Evolutionary conservation across 148 eudicot species (phyloP), one percentile per base, ranked within the genome.

Genomic region (Gaultheria prostrata): DNA sequence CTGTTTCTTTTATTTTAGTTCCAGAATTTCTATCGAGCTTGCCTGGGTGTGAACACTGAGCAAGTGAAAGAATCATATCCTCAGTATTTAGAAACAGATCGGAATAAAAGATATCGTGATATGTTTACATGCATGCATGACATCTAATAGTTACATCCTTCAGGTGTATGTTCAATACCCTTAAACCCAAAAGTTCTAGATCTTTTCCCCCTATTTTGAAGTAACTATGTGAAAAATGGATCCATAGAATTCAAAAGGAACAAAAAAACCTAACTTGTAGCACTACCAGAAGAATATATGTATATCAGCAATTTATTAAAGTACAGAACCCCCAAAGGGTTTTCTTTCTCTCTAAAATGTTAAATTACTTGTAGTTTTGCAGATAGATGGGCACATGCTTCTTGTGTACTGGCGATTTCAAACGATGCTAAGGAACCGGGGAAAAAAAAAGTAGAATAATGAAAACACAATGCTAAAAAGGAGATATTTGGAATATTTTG

Each of bases 1-100:
- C 11, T n/a, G 65, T 7, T 59, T 59, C 9, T 21, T 54, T 54
- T 18, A 54, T 54, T 54, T 54, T 17, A 20, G 21, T 54, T 54
- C 21, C 12, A 59, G 65, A 59, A 59, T 59, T 21, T 59, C 13
- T 59, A 21, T 12, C 4, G 12, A n/a, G n/a, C n/a, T n/a, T 59
- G 67, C 67, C 67, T n/a, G 8, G 67, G 67, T 9, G 67, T 59
- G 28, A 59, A 59, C 67, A 8, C n/a, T n/a, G 8, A 26, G n/a
- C n/a, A n/a, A n/a, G n/a, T 59, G 67, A 59, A 59, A 59, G 67
- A 59, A 59, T 59, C 67, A 59, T 59, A 59, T 59, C 67, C 67
- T n/a, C 28, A 1, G 28, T 18, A 59, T 59, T 21, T 21, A n/a
- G 28, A 59, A 59, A n/a, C 11, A 8, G 28, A 59, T n/a, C 12